A percentile compares a stretch with the other conserved stretches of the same genome.
Evolutionary conservation across 257 asterid species (phyloP).

Genomic region (Linaria vulgaris): DNA sequence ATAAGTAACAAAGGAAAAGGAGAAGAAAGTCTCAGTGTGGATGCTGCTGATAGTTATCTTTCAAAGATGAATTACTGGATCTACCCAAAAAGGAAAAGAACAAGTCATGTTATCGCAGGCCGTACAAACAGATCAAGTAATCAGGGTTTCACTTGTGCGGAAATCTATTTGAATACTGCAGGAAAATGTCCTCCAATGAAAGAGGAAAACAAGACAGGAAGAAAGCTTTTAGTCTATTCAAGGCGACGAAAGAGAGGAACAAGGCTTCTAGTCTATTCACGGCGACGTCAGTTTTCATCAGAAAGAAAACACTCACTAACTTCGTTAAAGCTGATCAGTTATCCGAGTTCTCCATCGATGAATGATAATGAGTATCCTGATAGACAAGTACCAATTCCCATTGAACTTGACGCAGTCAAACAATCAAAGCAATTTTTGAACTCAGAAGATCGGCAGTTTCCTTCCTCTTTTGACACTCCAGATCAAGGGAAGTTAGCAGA

Average conservation of each 20-base stretch:
- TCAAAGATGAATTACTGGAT: constrained; percentile 42
- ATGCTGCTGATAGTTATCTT: constrained; percentile 24
- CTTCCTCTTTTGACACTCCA: constrained; percentile 26
- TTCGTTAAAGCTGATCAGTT: constrained; percentile 21
- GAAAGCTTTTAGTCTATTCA: constrained; percentile 15
- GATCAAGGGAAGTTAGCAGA: constrained; percentile 28
- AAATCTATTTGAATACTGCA: constrained; percentile 29
- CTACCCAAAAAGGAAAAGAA: constrained; percentile 56
- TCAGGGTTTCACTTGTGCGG: constrained; percentile 25
- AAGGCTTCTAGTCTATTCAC: constrained; percentile 36
- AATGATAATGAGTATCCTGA: constrained; percentile 10
- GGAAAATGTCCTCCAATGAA: constrained; percentile 27
- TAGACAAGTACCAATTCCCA: constrained; percentile 20
- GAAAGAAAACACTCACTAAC: constrained; percentile 28
- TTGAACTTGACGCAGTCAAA: constrained; percentile 29
- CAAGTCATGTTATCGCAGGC: constrained; percentile 27
- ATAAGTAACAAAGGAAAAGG: constrained; percentile 23
- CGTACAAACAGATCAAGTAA: constrained; percentile 33
- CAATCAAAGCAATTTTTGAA: constrained; percentile 29
- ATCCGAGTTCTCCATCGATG: constrained; percentile 26
- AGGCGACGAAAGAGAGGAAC: constrained; percentile 20
- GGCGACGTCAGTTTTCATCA: constrained; percentile 31
- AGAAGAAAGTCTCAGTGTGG: constrained; percentile 21
- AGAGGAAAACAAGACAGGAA: not conserved
- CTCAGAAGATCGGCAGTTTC: constrained; percentile 25